These are phyloP conservation scores for Massariosphaeria phaeospora DNA, from an alignment of 495 filamentous ascomycete species.

Conservation along the genomic window DNA sequence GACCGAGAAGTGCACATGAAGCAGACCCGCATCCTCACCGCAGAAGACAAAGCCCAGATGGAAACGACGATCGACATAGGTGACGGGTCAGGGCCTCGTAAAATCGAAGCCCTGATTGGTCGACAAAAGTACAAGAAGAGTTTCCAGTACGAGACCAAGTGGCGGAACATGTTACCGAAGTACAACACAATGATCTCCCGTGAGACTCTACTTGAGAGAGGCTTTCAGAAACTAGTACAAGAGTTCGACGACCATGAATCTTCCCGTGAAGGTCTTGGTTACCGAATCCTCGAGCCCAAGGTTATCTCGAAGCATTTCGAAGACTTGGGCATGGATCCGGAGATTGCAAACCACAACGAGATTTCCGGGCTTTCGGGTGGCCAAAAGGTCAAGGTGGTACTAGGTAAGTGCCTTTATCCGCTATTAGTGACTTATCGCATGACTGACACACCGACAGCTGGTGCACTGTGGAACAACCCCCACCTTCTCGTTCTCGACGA, in stretches of 20 bases:
- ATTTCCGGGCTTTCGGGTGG: conserved; percentile 95
- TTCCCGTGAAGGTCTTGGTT: conserved; percentile 93
- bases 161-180: conserved; percentile 82
- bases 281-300: conserved; percentile 83
- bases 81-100: conserved; percentile 71
- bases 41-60: conserved; percentile 82
- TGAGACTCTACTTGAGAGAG: conserved; percentile 78
- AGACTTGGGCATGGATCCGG: conserved; percentile 90
- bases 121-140: conserved; percentile 98
- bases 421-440: conserved; percentile 48
- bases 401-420: conserved; percentile 49
- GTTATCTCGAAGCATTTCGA: conserved; percentile 97
- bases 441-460: conserved; percentile 13
- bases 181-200: conserved; percentile 88
- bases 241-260: conserved; percentile 99
- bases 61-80: conserved; percentile 77
- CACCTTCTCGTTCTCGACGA: conserved; percentile 97
- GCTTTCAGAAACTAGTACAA: conserved; percentile 89
- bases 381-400: conserved; percentile 99
- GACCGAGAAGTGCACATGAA: conserved; percentile 97
- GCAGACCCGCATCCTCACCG: conserved; percentile 86
- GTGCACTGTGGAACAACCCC: conserved; percentile 91
- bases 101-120: conserved; percentile 85
- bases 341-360: conserved; percentile 97
- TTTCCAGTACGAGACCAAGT: conserved; percentile 99